Conservation (phyloP, 2,329 filamentous ascomycete genomes). For the Paramyrothecium roridum region DNA sequence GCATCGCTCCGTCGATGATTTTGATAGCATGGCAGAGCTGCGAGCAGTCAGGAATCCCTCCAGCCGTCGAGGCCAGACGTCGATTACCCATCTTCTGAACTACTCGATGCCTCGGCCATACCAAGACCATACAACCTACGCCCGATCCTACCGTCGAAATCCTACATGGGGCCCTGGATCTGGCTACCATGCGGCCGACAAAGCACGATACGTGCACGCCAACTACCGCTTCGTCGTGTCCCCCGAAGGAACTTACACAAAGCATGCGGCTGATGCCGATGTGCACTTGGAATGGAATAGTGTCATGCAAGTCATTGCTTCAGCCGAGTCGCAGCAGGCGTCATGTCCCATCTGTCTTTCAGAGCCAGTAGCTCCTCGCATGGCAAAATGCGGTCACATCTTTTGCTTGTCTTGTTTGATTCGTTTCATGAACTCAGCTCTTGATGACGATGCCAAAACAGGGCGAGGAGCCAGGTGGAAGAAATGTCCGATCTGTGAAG, state of each 20-base stretch:
- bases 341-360: slow-evolving; percentile 95
- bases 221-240: slow-evolving; percentile 97
- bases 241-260: slow-evolving; percentile 73
- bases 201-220: slow-evolving; percentile 85
- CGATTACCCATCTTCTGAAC: slow-evolving; percentile 94
- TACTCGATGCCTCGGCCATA: slow-evolving; percentile 77
- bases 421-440: slow-evolving; percentile 87
- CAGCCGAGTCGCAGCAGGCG: slow-evolving; percentile 80
- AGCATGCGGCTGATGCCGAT: slow-evolving; percentile 82
- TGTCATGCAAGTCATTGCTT: slow-evolving; percentile 88
- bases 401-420: slow-evolving; percentile 93
- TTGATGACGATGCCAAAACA: slow-evolving; percentile 63
- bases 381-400: slow-evolving; percentile 96
- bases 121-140: slow-evolving; percentile 50
- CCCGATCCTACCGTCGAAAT: slow-evolving; percentile 63
- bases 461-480: slow-evolving; percentile 79
- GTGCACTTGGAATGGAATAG: slow-evolving; percentile 86
- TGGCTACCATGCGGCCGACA: slow-evolving; percentile 86
- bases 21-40: slow-evolving; percentile 85
- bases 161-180: slow-evolving; percentile 83
- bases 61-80: slow-evolving; percentile 87
- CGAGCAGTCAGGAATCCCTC: slow-evolving; percentile 54
- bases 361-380: slow-evolving; percentile 86
- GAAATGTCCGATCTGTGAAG: slow-evolving; percentile 95
- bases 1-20: slow-evolving; percentile 56